phyloP scores from a whole-genome alignment of 2,329 filamentous ascomycete genomes.

The Parafenestella ontariensis region DNA sequence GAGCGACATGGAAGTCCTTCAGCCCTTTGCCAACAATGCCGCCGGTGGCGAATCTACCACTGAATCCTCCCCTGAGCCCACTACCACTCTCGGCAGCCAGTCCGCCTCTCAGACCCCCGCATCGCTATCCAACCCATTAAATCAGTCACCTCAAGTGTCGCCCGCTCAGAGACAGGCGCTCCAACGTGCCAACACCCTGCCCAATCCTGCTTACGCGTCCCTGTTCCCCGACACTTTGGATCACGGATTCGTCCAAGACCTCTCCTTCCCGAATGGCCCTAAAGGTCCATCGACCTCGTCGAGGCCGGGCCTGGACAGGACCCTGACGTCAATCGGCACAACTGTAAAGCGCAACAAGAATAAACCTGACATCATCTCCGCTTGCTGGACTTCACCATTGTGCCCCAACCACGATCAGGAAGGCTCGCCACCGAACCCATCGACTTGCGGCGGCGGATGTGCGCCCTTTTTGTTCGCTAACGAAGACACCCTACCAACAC shows the following conservation, averaged over 20 bases:
- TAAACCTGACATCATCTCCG: constrained; percentile 48
- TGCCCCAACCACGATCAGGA: constrained; percentile 51
- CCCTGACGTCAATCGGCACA: constrained; percentile 19
- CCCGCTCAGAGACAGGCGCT: constrained; percentile 30
- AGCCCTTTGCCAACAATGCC: constrained; percentile 43
- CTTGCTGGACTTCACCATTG: constrained; percentile 52
- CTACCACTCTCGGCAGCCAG: constrained; percentile 19
- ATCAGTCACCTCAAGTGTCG: constrained; percentile 37
- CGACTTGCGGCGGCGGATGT: constrained; percentile 50
- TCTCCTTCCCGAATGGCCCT: constrained; percentile 48
- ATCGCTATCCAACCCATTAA: constrained; percentile 24
- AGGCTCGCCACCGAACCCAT: constrained; percentile 48
- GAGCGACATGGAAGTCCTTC: constrained; percentile 48
- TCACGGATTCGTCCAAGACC: constrained; percentile 45
- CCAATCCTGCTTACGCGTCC: constrained; percentile 46
- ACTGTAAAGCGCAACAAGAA: constrained; percentile 45
- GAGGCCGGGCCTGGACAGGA: constrained; percentile 24
- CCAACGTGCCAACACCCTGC: constrained; percentile 41
- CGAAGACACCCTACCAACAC: constrained; percentile 41
- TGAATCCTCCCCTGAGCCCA: constrained; percentile 49
- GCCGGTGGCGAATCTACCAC: constrained; percentile 43
- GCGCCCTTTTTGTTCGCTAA: constrained; percentile 50
- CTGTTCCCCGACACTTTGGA: constrained; percentile 47
- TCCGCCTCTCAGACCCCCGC: constrained; percentile 35
- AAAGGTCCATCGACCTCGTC: constrained; percentile 25